Evolutionary conservation across 2,329 filamentous ascomycete genomes (phyloP), one percentile per base, ranked within the genome.

Genomic region (Conoideocrella luteorostrata): DNA sequence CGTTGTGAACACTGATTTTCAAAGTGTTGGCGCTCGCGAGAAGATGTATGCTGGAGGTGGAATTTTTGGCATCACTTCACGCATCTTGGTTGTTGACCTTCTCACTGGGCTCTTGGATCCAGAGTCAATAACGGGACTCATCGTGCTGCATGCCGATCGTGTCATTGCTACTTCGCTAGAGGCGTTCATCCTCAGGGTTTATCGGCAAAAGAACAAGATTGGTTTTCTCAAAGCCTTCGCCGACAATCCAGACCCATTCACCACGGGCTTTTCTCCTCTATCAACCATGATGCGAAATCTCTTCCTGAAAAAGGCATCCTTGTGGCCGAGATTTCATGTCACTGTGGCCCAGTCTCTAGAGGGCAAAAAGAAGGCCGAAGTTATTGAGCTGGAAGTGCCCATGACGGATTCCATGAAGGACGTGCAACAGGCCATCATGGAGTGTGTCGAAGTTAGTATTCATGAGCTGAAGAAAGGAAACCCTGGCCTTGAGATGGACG

Each of bases 191-290:
- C 71, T 97, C 47, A 80, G 93, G 30, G 88, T 96, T 44, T 98
- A 90, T 61, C 79, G 93, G 47, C 91, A 97, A 66, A 88, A 88
- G 71, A 98, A 98, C 65, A 95, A 94, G 68, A 72, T 68, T 24
- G 93, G 93, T 26, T 97, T 98, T 54, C 72, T 98, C 24, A 98
- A 98, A 59, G 93, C 93, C 11, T 95, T 98, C 59, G 93, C 90
- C 0, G 93, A 98, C 61, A 86, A 84, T 26, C 91, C 93, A 0
- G 90, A 97, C 58, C 86, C 90, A 0, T 94, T 98, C 58, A 85
- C 87, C 0, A 82, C 79, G 0, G 91, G 90, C 2, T 97, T 95
- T 64, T 82, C 88, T 4, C 91, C 93, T 5, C 71, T 98, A 35
- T 78, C 88, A 2, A 89, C 82, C 39, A 94, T 94, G 81, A 84